Evolutionary conservation across 73 alveolate genomes (phyloP).

Genomic region (Tetrahymena borealis): DNA sequence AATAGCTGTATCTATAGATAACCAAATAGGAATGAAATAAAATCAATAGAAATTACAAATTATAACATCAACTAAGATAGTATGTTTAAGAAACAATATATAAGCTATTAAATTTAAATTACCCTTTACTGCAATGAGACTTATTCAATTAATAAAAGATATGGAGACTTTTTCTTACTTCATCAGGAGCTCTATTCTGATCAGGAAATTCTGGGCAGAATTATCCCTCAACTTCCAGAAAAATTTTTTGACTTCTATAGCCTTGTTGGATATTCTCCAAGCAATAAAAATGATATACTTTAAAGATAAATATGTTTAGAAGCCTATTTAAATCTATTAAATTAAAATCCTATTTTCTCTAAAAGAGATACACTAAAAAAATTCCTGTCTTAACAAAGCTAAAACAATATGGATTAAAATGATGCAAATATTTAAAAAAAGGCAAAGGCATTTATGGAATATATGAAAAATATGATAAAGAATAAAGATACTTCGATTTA

Average conservation of each 20-base stretch:
- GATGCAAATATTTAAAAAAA: neutral
- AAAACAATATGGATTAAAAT: neutral
- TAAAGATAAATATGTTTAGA: neutral
- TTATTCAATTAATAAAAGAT: neutral
- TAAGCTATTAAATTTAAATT: neutral
- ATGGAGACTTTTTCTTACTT: neutral
- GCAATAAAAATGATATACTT: neutral
- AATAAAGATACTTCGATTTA: neutral
- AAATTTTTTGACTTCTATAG: neutral
- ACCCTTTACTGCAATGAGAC: neutral
- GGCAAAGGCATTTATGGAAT: neutral
- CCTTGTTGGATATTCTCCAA: neutral
- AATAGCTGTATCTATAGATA: neutral
- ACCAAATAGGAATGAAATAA: neutral
- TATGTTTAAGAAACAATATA: neutral
- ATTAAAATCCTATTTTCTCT: neutral
- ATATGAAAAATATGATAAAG: neutral
- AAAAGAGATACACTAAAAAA: neutral
- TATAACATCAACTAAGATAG: neutral
- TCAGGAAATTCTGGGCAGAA: neutral
- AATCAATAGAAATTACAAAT: neutral
- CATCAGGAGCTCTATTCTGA: neutral
- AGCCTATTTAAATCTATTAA: neutral
- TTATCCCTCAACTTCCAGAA: neutral
- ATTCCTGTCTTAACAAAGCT: neutral